These are phyloP conservation scores for Colletotrichum lini DNA, from an alignment of 2,329 filamentous ascomycete species.

Conservation along the genomic window DNA sequence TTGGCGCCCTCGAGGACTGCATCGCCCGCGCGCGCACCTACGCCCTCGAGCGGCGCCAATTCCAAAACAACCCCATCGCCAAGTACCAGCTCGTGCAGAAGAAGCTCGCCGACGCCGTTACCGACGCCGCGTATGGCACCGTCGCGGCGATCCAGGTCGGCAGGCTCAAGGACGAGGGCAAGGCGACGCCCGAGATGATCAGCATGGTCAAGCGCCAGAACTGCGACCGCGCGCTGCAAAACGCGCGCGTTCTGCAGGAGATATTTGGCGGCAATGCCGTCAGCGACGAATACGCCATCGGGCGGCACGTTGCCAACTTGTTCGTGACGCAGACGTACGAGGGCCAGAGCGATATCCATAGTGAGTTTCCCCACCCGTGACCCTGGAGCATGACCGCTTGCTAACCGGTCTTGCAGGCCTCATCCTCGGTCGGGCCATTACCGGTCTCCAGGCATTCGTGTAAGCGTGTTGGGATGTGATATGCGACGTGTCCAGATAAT, in stretches of 20 bases:
- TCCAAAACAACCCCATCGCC: conserved; percentile 94
- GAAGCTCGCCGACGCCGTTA: conserved; percentile 93
- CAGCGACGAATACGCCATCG: conserved; percentile 96
- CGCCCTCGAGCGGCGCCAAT: conserved; percentile 93
- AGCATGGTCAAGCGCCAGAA: conserved; percentile 97
- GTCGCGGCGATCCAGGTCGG: conserved; percentile 92
- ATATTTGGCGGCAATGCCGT: conserved; percentile 98
- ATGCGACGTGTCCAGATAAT: neutral
- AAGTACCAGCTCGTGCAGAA: conserved; percentile 98
- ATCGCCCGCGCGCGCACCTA: conserved; percentile 86
- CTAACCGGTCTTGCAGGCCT: conserved; percentile 63
- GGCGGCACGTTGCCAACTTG: conserved; percentile 93
- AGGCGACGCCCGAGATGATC: conserved; percentile 95
- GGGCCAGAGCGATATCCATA: conserved; percentile 97
- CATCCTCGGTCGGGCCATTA: conserved; percentile 78
- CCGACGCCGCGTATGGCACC: conserved; percentile 93
- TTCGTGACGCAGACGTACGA: conserved; percentile 99
- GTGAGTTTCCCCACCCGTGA: conserved; percentile 66
- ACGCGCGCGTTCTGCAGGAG: conserved; percentile 88
- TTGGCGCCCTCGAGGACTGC: conserved; percentile 95
- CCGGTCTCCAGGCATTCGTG: conserved; percentile 85
- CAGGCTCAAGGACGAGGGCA: conserved; percentile 91
- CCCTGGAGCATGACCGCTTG: neutral
- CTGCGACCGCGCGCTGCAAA: conserved; percentile 88
- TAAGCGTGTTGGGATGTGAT: conserved; percentile 52